Base-by-base conservation (phyloP, 495 filamentous ascomycete genomes). In the Trichoderma gamsii region DNA sequence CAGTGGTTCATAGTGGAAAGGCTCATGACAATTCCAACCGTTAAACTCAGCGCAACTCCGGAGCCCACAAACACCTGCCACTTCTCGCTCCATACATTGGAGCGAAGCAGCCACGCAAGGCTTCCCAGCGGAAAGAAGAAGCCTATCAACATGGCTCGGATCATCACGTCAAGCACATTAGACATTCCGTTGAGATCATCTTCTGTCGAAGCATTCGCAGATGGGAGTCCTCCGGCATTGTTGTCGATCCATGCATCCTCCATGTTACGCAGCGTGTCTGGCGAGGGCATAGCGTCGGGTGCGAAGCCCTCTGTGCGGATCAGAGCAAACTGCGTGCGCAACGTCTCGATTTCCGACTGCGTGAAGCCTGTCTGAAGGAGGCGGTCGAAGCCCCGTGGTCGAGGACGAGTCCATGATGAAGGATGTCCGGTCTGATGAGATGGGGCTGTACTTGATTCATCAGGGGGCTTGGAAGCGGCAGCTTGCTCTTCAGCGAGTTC, bases 241-340 rank as follows among this genome's bases (percentile, higher is more conserved):
- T 87, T 87, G 69, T 99, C 95, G 71, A 99, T 89, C 95, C 95
- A 99, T 13, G 89, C 81, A 70, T 99, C 94, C 73, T 99, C 95
- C 69, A 97, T 88, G 69, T 67, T 84, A 74, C 70, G 83, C 77
- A 82, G 76, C 13, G 76, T 77, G 72, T 79, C 76, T 4, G 84
- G 82, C 63, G 79, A 82, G 8, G 93, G 93, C 89, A 96, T 91
- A 1, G 89, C 91, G 74, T 96, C 92, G 9, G 90, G 91, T 11
- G 93, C 95, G 68, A 90, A 87, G 11, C 89, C 86, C 66, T 88
- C 82, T 21, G 89, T 83, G 70, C 95, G 91, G 65, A 94, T 85
- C 38, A 88, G 86, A 44, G 89, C 84, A 79, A 97, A 97, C 76
- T 97, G 93, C 13, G 90, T 84, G 25, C 95, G 88, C 21, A 99